Conservation (phyloP, 169 alveolate genomes). For the Eimeria tenella region DNA sequence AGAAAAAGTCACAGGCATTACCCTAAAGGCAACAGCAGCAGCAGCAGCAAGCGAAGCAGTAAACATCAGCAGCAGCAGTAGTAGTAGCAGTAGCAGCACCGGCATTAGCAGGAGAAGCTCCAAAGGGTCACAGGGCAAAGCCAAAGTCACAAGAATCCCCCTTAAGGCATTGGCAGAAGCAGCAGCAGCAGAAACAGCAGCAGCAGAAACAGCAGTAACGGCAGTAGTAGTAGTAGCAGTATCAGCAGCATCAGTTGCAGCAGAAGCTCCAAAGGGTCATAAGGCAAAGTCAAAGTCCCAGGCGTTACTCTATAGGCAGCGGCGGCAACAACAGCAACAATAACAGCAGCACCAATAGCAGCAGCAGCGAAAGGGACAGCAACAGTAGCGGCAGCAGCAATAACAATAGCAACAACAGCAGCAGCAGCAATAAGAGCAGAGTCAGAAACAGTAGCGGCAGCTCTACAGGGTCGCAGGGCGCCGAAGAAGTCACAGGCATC, state of each 20-base stretch:
- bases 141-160: neutral
- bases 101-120: neutral
- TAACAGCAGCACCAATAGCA: no score
- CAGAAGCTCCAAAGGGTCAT: neutral
- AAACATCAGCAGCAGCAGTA: no score
- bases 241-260: neutral
- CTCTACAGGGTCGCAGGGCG: no score
- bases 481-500: no score
- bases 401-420: no score
- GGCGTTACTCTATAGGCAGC: no score
- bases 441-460: no score
- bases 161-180: neutral
- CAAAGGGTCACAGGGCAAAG: neutral
- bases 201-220: neutral
- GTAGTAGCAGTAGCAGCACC: no score
- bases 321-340: no score
- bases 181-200: neutral
- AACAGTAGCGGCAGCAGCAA: slow-evolving; percentile 1
- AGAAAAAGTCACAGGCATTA: no score
- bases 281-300: neutral
- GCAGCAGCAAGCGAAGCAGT: neutral
- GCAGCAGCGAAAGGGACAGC: neutral
- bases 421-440: no score
- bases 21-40: neutral
- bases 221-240: no score